Evolutionary conservation across 345 rosid genomes (phyloP).

Genomic region (Cardamine chenopodiifolia): DNA sequence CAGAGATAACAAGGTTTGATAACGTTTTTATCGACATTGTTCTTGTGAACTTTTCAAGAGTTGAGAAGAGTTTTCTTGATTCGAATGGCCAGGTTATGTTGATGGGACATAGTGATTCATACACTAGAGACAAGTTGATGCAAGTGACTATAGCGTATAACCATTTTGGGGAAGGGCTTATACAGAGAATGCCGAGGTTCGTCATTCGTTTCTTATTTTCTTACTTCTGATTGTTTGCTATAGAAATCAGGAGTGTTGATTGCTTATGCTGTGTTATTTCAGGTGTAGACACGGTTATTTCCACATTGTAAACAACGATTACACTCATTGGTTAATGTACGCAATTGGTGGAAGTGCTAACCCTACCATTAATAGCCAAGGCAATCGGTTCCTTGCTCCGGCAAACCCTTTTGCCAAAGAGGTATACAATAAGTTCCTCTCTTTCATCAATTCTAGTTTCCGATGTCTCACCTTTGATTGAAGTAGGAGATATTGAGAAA

Average conservation of each 20-base stretch:
- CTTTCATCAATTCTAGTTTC: background rate
- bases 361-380: conserved; percentile 98
- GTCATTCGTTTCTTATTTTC: background rate
- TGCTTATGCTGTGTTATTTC: conserved; percentile 21
- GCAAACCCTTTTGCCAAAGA: conserved; percentile 67
- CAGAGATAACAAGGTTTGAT: background rate
- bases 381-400: conserved; percentile 92
- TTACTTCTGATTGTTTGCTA: background rate
- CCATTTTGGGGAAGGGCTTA: conserved; percentile 97
- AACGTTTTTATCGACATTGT: background rate
- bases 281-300: conserved; percentile 97
- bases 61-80: background rate
- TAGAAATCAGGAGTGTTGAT: background rate
- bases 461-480: background rate
- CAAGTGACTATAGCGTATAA: conserved; percentile 96
- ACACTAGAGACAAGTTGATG: conserved; percentile 88
- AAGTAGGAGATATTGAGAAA: conserved; percentile 2
- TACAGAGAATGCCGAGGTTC: conserved; percentile 99
- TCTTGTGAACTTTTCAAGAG: background rate
- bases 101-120: conserved; percentile 96
- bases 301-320: conserved; percentile 98
- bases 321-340: conserved; percentile 98
- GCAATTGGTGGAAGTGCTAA: conserved; percentile 98
- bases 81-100: conserved; percentile 69
- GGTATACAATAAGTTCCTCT: conserved; percentile 39